Evolutionary conservation across 331 rosid species (phyloP), one percentile per base, ranked within the genome.

Genomic region (Acacia pycnantha): DNA sequence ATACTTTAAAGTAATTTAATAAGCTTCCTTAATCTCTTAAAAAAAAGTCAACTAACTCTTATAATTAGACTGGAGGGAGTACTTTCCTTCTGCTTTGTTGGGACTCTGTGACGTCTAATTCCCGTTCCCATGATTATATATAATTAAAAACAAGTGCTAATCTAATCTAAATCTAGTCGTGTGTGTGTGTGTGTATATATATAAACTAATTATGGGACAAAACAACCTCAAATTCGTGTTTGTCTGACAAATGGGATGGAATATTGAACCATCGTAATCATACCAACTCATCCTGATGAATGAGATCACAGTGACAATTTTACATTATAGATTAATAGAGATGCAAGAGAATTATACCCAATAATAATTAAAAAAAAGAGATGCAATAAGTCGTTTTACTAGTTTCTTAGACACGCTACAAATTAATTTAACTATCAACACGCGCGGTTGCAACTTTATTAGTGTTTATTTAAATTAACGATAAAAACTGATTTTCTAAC

Each of bases 181-280:
- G n/a, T n/a, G n/a, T n/a, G n/a, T n/a, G n/a, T n/a, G n/a, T n/a
- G n/a, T n/a, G n/a, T n/a, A 5, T 33, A 41, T 31, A 22, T 40
- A 66, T n/a, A 51, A 78, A 27, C 26, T 78, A 18, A 41, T 70
- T 35, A 44, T 37, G 62, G 56, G 9, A 24, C 67, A 56, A 75
- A 79, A 50, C 75, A 46, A 64, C 51, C 79, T 70, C 27, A 80
- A 76, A 75, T 59, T 62, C 29, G 53, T 73, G 79, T 71, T 58
- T 80, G 35, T 70, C 70, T 58, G 79, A 77, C 31, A n/a, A n/a
- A 27, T 75, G 71, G 29, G 59, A 70, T 24, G 29, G 29, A 59
- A 50, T 12, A 70, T 44, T 54, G 37, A 74, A 67, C 24, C 68
- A 58, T 79, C 68, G 51, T 50, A 68, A 59, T 84, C 78, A 68